Base-by-base conservation (phyloP, 768 basidiomycete species). In the Suillus bovinus region DNA sequence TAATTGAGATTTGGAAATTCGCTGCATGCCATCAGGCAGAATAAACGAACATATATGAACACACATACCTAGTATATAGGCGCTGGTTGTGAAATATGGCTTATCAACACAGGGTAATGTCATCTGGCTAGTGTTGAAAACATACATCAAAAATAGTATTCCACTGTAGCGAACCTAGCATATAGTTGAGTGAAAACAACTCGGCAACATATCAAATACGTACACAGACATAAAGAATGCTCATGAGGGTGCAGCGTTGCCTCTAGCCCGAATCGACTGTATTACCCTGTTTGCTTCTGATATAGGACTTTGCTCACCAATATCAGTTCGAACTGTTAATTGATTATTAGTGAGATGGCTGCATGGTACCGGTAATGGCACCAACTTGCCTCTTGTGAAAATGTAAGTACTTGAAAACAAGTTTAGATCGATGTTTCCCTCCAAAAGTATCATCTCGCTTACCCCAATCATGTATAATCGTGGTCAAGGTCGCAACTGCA, bases 401-500 rank as follows among this genome's bases (percentile, higher is more conserved):
- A 36, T 14, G 22, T 24, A 34, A 36, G 33, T 5, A 34, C 53
- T 54, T 13, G 53, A 36, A 16, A 22, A 22, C 14, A 36, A 5
- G 6, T 22, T 7, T 14, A 24, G 8, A 34, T 34, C 53, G 24
- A 54, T 22, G 22, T 14, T 54, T 22, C 22, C n/a, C 14, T 36
- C 34, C 8, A 1, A 22, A 54, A 34, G 7, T 34, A 54, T 9
- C 9, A 24, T 24, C 33, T 9, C 9, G 22, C 53, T 14, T 34
- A 54, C 53, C 53, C 53, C 53, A 54, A 36, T 54, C 53, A 11
- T 54, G 36, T 36, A 54, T 7, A 33, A 54, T 22, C 4, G 22
- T 7, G 14, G 8, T 24, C 33, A 33, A 36, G 34, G 33, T 5
- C 5, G 14, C 53, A 17, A 54, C 53, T 36, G 53, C 8, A 14